phyloP scores from a whole-genome alignment of 2,329 filamentous ascomycete genomes.

The Ophiostoma sp. region DNA sequence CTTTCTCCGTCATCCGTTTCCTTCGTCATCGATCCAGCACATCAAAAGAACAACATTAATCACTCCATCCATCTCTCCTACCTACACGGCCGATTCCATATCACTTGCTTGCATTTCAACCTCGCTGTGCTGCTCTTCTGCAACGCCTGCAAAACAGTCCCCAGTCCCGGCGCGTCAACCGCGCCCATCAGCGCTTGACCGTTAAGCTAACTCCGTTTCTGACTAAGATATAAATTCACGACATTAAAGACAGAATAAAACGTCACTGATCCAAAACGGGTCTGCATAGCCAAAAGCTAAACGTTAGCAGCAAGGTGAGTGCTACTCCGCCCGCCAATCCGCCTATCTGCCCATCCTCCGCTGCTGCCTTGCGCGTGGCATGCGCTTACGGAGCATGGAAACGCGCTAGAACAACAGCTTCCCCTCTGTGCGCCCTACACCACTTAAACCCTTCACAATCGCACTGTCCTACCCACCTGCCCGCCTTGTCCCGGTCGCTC shows the following conservation, averaged over 20 bases:
- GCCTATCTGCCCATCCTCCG: background rate
- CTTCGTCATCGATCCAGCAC: background rate
- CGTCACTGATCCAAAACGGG: background rate
- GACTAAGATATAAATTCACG: no score
- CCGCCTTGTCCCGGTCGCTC: background rate
- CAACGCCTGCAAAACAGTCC: no score
- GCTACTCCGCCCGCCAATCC: background rate
- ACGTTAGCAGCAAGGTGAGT: background rate
- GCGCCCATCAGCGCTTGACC: no score
- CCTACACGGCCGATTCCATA: no score
- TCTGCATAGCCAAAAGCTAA: background rate
- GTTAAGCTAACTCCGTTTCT: no score
- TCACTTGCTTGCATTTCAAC: no score
- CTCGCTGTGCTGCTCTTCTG: no score
- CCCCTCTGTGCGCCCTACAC: slow-evolving; percentile 9
- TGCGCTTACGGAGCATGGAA: background rate
- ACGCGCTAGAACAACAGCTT: slow-evolving; percentile 19
- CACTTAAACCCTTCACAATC: background rate
- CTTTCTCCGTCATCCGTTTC: background rate
- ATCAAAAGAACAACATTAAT: background rate
- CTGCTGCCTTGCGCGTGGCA: slow-evolving; percentile 16
- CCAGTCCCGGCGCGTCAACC: no score
- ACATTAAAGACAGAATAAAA: no score
- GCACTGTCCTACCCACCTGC: slow-evolving; percentile 7
- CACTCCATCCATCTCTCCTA: no score